Evolutionary conservation across 768 basidiomycete genomes (phyloP).

Genomic region (Agrocybe pediades): DNA sequence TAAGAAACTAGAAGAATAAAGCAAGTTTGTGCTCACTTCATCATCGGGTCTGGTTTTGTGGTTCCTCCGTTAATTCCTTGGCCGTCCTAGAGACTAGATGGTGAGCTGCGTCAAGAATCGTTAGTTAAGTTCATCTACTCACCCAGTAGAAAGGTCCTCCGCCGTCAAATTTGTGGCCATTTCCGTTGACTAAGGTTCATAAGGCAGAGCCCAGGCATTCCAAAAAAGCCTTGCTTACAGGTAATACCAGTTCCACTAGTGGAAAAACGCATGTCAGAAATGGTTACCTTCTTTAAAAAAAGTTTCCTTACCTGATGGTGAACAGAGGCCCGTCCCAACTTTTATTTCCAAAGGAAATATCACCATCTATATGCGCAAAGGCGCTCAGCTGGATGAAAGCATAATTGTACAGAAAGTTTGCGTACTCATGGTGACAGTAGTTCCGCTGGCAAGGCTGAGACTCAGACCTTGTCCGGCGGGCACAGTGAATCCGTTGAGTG

Average conservation of each 20-base stretch:
- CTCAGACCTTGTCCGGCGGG: constrained; percentile 53
- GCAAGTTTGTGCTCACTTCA: constrained; percentile 30
- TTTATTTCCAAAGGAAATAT: constrained; percentile 54
- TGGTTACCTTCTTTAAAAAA: neutral
- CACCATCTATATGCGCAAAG: constrained; percentile 42
- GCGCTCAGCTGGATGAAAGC: neutral
- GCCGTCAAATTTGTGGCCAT: constrained; percentile 43
- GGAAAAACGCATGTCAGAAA: neutral
- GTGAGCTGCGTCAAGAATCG: neutral
- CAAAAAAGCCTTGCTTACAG: constrained; percentile 34
- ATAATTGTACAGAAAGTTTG: neutral
- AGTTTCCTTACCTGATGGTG: constrained; percentile 39
- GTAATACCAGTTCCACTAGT: constrained; percentile 49
- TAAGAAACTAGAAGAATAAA: neutral
- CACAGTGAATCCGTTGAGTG: constrained; percentile 58
- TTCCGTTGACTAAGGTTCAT: constrained; percentile 42
- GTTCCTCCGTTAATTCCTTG: constrained; percentile 37
- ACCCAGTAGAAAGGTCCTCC: constrained; percentile 48
- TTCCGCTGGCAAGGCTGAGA: constrained; percentile 45
- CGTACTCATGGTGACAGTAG: constrained; percentile 62
- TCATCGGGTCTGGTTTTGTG: constrained; percentile 45
- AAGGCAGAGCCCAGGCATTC: neutral
- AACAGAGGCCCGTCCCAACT: constrained; percentile 60
- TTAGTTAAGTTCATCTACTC: neutral
- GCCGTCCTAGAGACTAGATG: constrained; percentile 33